Evolutionary conservation across 257 asterid species (phyloP), one percentile per base, ranked within the genome.

Genomic region (Sherardia arvensis): DNA sequence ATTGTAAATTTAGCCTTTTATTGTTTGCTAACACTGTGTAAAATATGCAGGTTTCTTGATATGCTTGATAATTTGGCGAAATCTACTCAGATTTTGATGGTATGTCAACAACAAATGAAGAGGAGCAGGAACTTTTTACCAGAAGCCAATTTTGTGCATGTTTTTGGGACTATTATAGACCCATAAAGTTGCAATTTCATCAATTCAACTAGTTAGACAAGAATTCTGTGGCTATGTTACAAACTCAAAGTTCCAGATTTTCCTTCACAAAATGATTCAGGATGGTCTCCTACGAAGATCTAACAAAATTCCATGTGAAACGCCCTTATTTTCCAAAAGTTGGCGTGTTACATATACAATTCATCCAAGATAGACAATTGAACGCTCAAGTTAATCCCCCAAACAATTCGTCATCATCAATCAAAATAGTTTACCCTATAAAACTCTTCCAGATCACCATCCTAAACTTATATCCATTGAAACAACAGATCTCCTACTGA

Each of bases 11-110:
- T 20, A 7, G 14, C 25, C 3, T 7, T 21, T n/a, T 49, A 18
- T 3, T n/a, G 12, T 49, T n/a, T n/a, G 12, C 20, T 64, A 48
- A 49, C 58, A 28, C 17, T 14, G 36, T 57, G 25, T 15, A 28
- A 57, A 10, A 15, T 47, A 32, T 66, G 64, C 21, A 71, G 76
- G 76, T 27, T 61, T 66, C 22, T 20, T 61, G 38, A 38, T 66
- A 8, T 51, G 17, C 30, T 4, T 36, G 8, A 38, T 54, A 49
- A 22, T 29, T 27, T 51, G 71, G 71, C 53, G 75, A 29, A 29
- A 28, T 29, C 38, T 69, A 9, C 60, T 25, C 38, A 10, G 7
- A 26, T 57, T 5, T 33, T 27, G 32, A 28, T 14, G n/a, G 18
- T 57, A 57, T 57, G 7, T 7, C 40, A 55, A 55, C 20, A 15